Percentiles rank a stretch among this genome's conserved stretches.
These are phyloP conservation scores for Aspergillus hortae DNA, from an alignment of 2,329 filamentous ascomycete species.

Conservation along the genomic window DNA sequence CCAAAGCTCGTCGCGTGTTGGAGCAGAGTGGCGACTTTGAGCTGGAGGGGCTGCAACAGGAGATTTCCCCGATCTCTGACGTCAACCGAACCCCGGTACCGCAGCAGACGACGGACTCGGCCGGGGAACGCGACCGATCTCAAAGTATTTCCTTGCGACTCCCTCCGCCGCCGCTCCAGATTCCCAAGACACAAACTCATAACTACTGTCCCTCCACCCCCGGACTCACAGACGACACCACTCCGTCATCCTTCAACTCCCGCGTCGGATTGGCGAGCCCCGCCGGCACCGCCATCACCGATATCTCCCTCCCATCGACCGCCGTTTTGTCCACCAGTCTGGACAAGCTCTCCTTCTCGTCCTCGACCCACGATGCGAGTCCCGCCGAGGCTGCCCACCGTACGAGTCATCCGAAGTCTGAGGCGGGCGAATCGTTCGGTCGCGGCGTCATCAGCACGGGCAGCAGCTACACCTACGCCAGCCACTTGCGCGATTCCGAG, in stretches of 20 bases:
- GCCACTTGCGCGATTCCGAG: slow-evolving; percentile 71
- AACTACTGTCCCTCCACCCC: slow-evolving; percentile 33
- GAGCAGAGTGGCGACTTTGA: slow-evolving; percentile 91
- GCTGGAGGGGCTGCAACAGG: slow-evolving; percentile 57
- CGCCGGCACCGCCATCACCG: slow-evolving; percentile 21
- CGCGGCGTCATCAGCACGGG: slow-evolving; percentile 72
- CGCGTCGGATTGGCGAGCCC: slow-evolving; percentile 34
- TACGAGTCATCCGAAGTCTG: slow-evolving; percentile 31
- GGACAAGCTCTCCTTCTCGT: slow-evolving; percentile 27
- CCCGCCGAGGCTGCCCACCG: slow-evolving; percentile 29
- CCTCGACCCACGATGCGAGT: slow-evolving; percentile 20
- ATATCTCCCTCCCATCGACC: slow-evolving; percentile 25
- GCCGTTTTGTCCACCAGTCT: slow-evolving; percentile 24
- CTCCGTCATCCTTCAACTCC: slow-evolving; percentile 43
- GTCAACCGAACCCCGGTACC: slow-evolving; percentile 20
- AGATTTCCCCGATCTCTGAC: slow-evolving; percentile 25
- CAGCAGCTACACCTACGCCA: slow-evolving; percentile 74
- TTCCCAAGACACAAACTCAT: slow-evolving; percentile 30
- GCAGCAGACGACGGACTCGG: slow-evolving; percentile 12
- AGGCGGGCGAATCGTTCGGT: slow-evolving; percentile 44
- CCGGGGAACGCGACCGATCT: slow-evolving; percentile 14
- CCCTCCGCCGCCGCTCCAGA: slow-evolving; percentile 45
- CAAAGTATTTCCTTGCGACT: slow-evolving; percentile 37
- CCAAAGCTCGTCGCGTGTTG: slow-evolving; percentile 78
- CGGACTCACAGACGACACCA: slow-evolving; percentile 34